Evolutionary conservation across 2,329 filamentous ascomycete genomes (phyloP).

Genomic region (Penicillium sp.): DNA sequence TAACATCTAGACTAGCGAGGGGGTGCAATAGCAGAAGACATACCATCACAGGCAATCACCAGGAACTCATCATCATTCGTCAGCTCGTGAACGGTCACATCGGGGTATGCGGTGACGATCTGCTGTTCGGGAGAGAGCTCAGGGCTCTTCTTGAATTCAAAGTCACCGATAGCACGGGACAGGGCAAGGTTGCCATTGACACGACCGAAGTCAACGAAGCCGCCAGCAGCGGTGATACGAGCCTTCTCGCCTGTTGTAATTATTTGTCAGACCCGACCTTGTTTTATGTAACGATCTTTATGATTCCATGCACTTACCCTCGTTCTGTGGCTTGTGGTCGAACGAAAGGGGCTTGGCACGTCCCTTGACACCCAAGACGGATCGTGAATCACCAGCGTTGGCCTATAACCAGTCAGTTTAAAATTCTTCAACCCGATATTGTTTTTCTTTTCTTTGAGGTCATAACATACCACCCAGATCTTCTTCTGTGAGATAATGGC

Average conservation of each 20-base stretch:
- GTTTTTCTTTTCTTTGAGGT: neutral
- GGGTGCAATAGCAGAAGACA: constrained; percentile 34
- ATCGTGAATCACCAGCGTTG: constrained; percentile 94
- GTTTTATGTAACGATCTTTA: neutral
- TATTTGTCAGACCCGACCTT: constrained; percentile 11
- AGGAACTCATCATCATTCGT: constrained; percentile 93
- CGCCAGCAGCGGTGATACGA: constrained; percentile 90
- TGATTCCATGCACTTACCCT: constrained; percentile 59
- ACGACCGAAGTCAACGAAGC: constrained; percentile 96
- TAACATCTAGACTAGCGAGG: constrained; percentile 7
- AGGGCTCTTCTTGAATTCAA: constrained; percentile 99
- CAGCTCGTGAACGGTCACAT: constrained; percentile 88
- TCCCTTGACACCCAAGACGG: constrained; percentile 93
- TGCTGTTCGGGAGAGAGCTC: constrained; percentile 97
- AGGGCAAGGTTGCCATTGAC: constrained; percentile 97
- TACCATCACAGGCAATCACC: constrained; percentile 89
- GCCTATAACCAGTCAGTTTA: constrained; percentile 58
- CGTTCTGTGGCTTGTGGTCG: constrained; percentile 98
- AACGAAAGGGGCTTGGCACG: constrained; percentile 97
- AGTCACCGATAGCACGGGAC: constrained; percentile 96
- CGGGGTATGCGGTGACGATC: constrained; percentile 95
- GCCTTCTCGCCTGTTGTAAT: constrained; percentile 78
- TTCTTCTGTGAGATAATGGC: constrained; percentile 85
- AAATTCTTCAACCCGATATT: constrained; percentile 18
- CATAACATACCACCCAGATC: constrained; percentile 81